Evolutionary conservation across 140 eudicot genomes (phyloP).

Genomic region (Ambrosia hybrid): DNA sequence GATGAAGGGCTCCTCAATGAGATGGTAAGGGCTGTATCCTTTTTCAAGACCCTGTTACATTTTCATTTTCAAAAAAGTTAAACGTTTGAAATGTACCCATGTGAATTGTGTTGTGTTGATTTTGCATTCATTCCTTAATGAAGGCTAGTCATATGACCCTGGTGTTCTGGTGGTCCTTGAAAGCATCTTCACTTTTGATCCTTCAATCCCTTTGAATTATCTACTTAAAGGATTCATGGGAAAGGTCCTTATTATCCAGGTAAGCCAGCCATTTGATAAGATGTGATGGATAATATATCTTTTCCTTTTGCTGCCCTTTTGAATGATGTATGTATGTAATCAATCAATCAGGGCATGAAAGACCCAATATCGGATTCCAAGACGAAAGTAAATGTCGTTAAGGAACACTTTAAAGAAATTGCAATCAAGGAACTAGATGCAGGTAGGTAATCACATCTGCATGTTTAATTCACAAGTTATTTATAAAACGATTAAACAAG

Average conservation of each 20-base stretch:
- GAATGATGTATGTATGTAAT: background rate
- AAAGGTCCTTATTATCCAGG: constrained; percentile 74
- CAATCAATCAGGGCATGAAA: constrained; percentile 73
- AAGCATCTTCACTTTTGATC: constrained; percentile 89
- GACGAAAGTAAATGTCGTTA: constrained; percentile 58
- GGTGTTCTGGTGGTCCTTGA: constrained; percentile 79
- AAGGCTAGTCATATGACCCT: constrained; percentile 78
- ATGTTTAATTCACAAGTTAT: background rate
- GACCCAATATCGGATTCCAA: constrained; percentile 70
- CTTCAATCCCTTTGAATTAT: constrained; percentile 81
- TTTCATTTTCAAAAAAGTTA: constrained; percentile 4
- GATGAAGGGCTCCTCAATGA: constrained; percentile 77
- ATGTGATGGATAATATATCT: constrained; percentile 4
- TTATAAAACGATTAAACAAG: background rate
- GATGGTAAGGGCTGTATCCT: constrained; percentile 97
- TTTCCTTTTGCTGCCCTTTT: background rate
- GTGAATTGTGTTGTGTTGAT: constrained; percentile 25
- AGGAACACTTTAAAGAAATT: constrained; percentile 55
- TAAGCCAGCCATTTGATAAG: constrained; percentile 5
- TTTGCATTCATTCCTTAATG: constrained; percentile 44
- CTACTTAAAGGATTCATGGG: constrained; percentile 63
- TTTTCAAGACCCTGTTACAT: background rate
- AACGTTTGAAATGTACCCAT: background rate
- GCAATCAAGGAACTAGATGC: constrained; percentile 71
- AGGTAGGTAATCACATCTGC: constrained; percentile 67